Conservation (phyloP, 306 rosid species). For the Boehmeria nivea region DNA sequence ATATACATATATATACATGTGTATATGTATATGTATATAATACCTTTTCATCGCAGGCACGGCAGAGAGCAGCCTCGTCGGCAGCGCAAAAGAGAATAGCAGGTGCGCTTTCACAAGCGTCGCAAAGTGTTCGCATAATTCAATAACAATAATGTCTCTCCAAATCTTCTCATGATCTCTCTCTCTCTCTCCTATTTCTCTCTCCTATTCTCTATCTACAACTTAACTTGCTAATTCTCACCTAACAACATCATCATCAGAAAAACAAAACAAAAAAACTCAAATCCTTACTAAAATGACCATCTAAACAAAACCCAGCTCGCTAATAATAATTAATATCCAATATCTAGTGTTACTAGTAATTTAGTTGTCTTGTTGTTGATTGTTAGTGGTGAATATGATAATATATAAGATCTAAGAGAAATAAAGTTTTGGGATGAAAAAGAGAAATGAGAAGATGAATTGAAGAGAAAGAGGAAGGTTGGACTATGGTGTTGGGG, state of each 20-base stretch:
- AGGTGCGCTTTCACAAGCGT: conserved; percentile 93
- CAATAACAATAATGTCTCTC: conserved; percentile 6
- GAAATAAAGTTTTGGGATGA: too few species aligned
- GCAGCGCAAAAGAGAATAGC: conserved; percentile 98
- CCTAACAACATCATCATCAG: background rate
- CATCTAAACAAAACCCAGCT: conserved; percentile 24
- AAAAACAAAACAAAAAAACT: conserved; percentile 38
- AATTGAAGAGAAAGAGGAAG: too few species aligned
- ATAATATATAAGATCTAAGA: too few species aligned
- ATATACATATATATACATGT: background rate
- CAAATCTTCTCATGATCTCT: conserved; percentile 58
- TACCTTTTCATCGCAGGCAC: conserved; percentile 89
- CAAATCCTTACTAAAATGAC: too few species aligned
- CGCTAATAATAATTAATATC: too few species aligned
- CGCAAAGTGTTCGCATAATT: conserved; percentile 97
- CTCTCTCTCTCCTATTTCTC: background rate
- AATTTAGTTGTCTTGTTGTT: background rate
- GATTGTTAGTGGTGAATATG: conserved; percentile 20
- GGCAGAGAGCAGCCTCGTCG: conserved; percentile 97
- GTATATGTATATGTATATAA: background rate
- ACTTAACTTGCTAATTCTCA: background rate
- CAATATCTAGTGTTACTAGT: too few species aligned
- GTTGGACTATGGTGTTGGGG: too few species aligned
- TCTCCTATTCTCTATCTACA: conserved; percentile 10
- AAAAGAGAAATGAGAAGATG: too few species aligned